Evolutionary conservation across 169 alveolate species (phyloP).

Genomic region (Eimeria sp.): DNA sequence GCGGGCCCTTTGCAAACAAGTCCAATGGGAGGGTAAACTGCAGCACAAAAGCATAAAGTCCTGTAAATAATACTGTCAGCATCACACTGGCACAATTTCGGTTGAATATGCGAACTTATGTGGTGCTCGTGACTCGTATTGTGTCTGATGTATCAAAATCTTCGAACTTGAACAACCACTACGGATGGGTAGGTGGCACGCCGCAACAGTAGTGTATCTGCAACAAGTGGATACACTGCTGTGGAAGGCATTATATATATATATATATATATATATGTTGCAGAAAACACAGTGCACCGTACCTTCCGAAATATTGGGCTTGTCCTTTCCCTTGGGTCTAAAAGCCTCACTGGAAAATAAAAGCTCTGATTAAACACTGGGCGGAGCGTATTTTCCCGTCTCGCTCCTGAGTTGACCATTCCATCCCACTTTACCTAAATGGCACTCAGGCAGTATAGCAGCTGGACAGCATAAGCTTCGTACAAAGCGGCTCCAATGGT

Average conservation of each 20-base stretch:
- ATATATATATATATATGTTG: not conserved
- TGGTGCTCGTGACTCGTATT: not conserved
- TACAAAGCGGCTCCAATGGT: not conserved
- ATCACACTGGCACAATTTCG: not conserved
- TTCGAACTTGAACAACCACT: too few relatives aligned
- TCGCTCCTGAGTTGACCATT: constrained; percentile 79
- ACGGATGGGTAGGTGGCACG: too few relatives aligned
- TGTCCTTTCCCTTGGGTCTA: constrained; percentile 85
- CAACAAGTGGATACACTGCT: not conserved
- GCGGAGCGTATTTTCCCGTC: constrained; percentile 85
- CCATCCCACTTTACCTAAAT: constrained; percentile 79
- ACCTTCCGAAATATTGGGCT: constrained; percentile 75
- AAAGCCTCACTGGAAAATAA: constrained; percentile 87
- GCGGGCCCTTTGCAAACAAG: constrained; percentile 85
- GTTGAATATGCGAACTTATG: not conserved
- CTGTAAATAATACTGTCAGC: not conserved
- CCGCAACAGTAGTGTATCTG: too few relatives aligned
- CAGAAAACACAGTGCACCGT: not conserved
- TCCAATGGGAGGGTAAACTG: constrained; percentile 85
- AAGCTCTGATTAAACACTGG: constrained; percentile 88
- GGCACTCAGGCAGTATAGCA: not conserved
- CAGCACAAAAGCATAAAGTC: constrained; percentile 9
- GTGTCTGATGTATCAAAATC: not conserved
- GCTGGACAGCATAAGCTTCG: not conserved
- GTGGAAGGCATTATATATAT: not conserved